A percentile compares a stretch with the other conserved stretches of the same genome.
These are phyloP conservation scores for Ceratobasidium sp. DNA, from an alignment of 1,284 basidiomycete species.

Conservation along the genomic window DNA sequence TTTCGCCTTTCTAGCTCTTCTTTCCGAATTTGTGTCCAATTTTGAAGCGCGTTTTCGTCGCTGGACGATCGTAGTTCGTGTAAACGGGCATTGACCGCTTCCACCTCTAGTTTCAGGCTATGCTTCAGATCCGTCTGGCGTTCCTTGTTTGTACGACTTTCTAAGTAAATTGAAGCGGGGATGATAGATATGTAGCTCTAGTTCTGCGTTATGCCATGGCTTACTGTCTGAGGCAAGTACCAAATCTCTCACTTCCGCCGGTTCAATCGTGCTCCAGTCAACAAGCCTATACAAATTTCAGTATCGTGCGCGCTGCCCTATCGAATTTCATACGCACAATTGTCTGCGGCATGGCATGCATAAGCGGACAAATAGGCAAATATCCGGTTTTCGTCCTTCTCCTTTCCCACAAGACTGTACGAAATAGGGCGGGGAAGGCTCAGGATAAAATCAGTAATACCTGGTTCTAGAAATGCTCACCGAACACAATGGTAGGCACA, in stretches of 20 bases:
- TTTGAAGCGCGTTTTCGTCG: not conserved
- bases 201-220: not conserved
- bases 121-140: not conserved
- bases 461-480: slow-evolving; percentile 1
- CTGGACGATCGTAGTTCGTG: not conserved
- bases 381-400: not conserved
- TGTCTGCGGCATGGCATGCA: not conserved
- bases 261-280: not conserved
- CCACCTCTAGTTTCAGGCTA: not conserved
- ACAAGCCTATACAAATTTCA: not conserved
- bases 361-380: not conserved
- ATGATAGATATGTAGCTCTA: not conserved
- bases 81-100: not conserved
- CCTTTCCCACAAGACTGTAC: not conserved
- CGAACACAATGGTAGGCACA: slow-evolving; percentile 11
- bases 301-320: too few species aligned
- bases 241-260: not conserved
- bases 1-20: not conserved
- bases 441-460: not conserved
- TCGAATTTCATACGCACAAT: not conserved
- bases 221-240: not conserved
- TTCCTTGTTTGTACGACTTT: not conserved
- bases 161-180: not conserved
- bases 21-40: not conserved
- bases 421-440: not conserved